phyloP scores from a whole-genome alignment of 495 filamentous ascomycete species.

The Trichoderma gamsii region DNA sequence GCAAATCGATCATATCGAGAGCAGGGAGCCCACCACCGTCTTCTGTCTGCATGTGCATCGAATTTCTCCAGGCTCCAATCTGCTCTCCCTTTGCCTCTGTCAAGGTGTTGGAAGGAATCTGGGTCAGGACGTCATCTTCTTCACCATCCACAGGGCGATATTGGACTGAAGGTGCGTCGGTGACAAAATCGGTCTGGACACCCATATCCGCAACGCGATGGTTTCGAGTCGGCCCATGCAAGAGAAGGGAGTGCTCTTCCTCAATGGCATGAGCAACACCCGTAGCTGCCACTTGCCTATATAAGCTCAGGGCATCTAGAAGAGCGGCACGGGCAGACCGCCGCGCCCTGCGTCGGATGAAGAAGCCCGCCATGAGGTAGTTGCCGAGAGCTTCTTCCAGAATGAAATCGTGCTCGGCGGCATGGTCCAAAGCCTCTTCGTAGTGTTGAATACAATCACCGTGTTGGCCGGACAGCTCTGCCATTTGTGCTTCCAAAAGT shows the following conservation, averaged over 20 bases:
- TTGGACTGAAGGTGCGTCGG: conserved; percentile 53
- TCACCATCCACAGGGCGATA: conserved; percentile 46
- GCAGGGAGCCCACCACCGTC: conserved; percentile 46
- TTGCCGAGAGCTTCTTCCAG: conserved; percentile 77
- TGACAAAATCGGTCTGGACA: conserved; percentile 68
- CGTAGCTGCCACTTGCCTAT: conserved; percentile 64
- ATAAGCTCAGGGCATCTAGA: conserved; percentile 66
- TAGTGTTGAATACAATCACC: conserved; percentile 58
- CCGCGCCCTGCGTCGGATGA: conserved; percentile 62
- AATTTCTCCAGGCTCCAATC: conserved; percentile 57
- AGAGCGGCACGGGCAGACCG: conserved; percentile 67
- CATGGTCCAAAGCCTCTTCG: conserved; percentile 74
- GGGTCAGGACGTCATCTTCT: conserved; percentile 53
- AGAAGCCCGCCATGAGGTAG: conserved; percentile 70
- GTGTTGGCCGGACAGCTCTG: conserved; percentile 58
- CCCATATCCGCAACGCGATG: conserved; percentile 58
- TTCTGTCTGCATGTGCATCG: conserved; percentile 35
- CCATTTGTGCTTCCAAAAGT: conserved; percentile 65
- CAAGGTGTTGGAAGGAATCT: conserved; percentile 37
- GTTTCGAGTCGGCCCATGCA: conserved; percentile 57
- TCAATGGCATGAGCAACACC: conserved; percentile 68
- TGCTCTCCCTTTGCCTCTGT: conserved; percentile 54
- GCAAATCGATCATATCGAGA: conserved; percentile 79
- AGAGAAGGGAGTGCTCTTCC: conserved; percentile 63
- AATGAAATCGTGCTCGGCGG: conserved; percentile 65